These are phyloP conservation scores for Dactylellina haptotyla DNA, from an alignment of 2,329 filamentous ascomycete species.

Conservation along the genomic window DNA sequence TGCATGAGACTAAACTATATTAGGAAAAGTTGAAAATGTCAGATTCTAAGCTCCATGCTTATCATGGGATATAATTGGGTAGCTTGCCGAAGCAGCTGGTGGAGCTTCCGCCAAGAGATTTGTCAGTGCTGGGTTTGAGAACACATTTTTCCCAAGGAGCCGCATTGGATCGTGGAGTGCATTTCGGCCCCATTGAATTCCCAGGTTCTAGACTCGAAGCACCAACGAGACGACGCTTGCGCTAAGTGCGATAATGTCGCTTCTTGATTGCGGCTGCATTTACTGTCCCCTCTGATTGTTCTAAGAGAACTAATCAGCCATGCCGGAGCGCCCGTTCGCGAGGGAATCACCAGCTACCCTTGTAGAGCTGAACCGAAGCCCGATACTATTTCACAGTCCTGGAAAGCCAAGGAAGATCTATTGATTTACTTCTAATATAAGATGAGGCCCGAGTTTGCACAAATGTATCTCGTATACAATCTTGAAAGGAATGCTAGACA, in stretches of 20 bases:
- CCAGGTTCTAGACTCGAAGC: slow-evolving; percentile 28
- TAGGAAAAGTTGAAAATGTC: slow-evolving; percentile 40
- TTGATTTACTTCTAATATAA: too few species aligned
- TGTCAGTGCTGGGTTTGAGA: slow-evolving; percentile 1
- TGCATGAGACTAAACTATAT: slow-evolving; percentile 44
- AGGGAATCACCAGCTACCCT: slow-evolving; percentile 23
- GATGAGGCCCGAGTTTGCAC: too few species aligned
- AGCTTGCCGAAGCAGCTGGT: slow-evolving; percentile 31
- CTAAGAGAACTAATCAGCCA: slow-evolving; percentile 19
- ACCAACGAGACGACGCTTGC: slow-evolving; percentile 17
- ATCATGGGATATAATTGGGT: slow-evolving; percentile 23
- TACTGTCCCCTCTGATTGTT: slow-evolving; percentile 1
- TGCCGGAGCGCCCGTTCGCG: slow-evolving; percentile 35
- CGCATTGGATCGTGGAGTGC: slow-evolving; percentile 25
- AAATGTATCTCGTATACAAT: too few species aligned
- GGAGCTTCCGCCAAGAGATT: slow-evolving; percentile 40
- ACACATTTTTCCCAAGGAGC: slow-evolving; percentile 51
- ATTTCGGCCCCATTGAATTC: slow-evolving; percentile 1
- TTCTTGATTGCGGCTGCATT: slow-evolving; percentile 28
- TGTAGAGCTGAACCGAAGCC: slow-evolving; percentile 47
- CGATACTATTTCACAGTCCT: background rate
- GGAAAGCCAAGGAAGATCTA: background rate
- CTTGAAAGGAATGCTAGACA: too few species aligned
- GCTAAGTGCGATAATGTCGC: slow-evolving; percentile 47
- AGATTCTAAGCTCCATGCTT: slow-evolving; percentile 41